Conservation (phyloP, 2,329 filamentous ascomycete genomes). For the Peltaster fructicola region DNA sequence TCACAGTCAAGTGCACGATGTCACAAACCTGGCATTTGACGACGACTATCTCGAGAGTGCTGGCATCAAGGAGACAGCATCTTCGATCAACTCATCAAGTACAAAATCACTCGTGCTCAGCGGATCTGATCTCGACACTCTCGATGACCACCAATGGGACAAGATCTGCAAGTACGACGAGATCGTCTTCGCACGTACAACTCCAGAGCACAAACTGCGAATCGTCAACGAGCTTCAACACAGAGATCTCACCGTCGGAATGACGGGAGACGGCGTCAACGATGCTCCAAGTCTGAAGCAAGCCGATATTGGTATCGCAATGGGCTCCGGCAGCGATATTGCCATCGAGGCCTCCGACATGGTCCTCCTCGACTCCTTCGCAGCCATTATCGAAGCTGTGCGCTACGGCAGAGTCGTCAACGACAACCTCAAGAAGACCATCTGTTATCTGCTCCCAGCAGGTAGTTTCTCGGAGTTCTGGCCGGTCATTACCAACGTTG, state of each 20-base stretch:
- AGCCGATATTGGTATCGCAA: conserved; percentile 42
- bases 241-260: conserved; percentile 38
- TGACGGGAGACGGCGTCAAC: conserved; percentile 33
- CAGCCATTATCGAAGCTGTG: conserved; percentile 54
- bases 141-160: conserved; percentile 54
- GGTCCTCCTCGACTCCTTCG: conserved; percentile 50
- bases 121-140: conserved; percentile 45
- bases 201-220: conserved; percentile 60
- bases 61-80: conserved; percentile 8
- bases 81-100: conserved; percentile 8
- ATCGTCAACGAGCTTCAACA: conserved; percentile 61
- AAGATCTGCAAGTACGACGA: conserved; percentile 47
- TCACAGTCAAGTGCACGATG: conserved; percentile 32
- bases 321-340: conserved; percentile 41
- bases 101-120: conserved; percentile 41
- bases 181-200: conserved; percentile 60
- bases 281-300: conserved; percentile 38
- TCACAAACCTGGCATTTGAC: conserved; percentile 30
- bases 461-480: conserved; percentile 60
- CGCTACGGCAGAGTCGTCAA: conserved; percentile 60
- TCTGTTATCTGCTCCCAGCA: conserved; percentile 56
- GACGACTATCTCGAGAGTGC: conserved; percentile 14
- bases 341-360: conserved; percentile 46
- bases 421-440: conserved; percentile 61
- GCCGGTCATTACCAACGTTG: conserved; percentile 56